These are phyloP conservation scores for Lentinula raphanica DNA, from an alignment of 768 basidiomycete genomes.

Conservation along the genomic window DNA sequence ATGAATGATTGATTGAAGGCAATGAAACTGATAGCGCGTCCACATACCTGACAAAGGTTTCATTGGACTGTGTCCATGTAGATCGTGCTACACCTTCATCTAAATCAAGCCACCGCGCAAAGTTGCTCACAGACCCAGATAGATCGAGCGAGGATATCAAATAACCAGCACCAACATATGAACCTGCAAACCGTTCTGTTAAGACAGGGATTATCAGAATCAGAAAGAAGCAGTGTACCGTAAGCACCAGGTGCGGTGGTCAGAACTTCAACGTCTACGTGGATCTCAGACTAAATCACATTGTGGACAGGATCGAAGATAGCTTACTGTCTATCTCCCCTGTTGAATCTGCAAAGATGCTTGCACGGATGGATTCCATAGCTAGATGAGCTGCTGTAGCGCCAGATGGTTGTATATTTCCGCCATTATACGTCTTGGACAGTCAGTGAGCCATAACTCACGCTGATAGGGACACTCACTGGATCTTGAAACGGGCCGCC, in stretches of 20 bases:
- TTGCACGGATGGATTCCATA: slow-evolving; percentile 48
- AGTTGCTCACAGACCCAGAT: slow-evolving; percentile 37
- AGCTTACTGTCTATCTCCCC: slow-evolving; percentile 55
- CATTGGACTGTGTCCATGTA: slow-evolving; percentile 51
- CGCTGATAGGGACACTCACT: slow-evolving; percentile 27
- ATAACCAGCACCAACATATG: slow-evolving; percentile 63
- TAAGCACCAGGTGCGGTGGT: slow-evolving; percentile 54
- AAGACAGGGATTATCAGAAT: neutral
- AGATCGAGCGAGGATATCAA: slow-evolving; percentile 45
- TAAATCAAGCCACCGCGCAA: slow-evolving; percentile 65
- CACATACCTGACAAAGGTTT: slow-evolving; percentile 44
- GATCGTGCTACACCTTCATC: slow-evolving; percentile 56
- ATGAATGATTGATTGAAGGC: neutral
- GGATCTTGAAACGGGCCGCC: slow-evolving; percentile 68
- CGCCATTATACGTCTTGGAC: slow-evolving; percentile 62
- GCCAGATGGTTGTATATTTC: slow-evolving; percentile 51
- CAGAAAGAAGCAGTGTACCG: slow-evolving; percentile 31
- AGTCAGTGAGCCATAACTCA: neutral
- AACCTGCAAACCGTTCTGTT: slow-evolving; percentile 39
- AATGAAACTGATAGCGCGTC: slow-evolving; percentile 3
- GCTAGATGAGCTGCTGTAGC: slow-evolving; percentile 36
- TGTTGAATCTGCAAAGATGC: slow-evolving; percentile 52
- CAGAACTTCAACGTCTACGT: slow-evolving; percentile 49
- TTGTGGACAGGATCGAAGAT: neutral
- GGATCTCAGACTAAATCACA: neutral